Percentiles rank a stretch among this genome's conserved stretches.
Conservation (phyloP, 1,139 yeast genomes). For the Komagataea norvegica region DNA sequence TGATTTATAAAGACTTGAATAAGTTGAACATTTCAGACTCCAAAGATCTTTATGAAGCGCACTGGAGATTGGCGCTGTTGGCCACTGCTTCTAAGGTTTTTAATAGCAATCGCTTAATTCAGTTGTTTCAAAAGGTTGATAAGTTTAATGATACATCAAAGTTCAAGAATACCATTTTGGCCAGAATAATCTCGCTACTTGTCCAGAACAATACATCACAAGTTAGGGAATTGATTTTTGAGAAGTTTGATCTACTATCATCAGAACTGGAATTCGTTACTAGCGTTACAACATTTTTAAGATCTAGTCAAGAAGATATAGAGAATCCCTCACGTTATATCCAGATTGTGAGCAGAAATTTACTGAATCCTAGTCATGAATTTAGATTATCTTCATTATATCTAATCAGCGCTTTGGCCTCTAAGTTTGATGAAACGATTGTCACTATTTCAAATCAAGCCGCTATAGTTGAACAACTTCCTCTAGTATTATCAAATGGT, state of each 20-base stretch:
- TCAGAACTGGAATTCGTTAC: conserved; percentile 15
- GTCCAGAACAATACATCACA: conserved; percentile 1
- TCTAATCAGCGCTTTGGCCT: conserved; percentile 33
- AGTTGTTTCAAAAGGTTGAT: conserved; percentile 14
- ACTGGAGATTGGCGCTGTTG: conserved; percentile 27
- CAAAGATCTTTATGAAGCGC: conserved; percentile 20
- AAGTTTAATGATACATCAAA: conserved; percentile 7
- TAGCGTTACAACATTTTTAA: conserved; percentile 12
- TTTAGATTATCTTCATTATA: conserved; percentile 45
- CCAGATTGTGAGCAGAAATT: conserved; percentile 28
- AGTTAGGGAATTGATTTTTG: conserved; percentile 9
- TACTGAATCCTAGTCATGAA: conserved; percentile 42
- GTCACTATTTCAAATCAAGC: conserved; percentile 40
- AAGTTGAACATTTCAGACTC: conserved; percentile 1
- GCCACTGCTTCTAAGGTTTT: conserved; percentile 15
- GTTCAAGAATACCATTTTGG: conserved; percentile 16
- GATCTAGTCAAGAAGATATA: conserved; percentile 1
- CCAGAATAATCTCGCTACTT: conserved; percentile 17
- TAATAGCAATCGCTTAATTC: conserved; percentile 12
- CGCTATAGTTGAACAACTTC: conserved; percentile 63
- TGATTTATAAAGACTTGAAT: conserved; percentile 7
- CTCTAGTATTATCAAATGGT: conserved; percentile 61
- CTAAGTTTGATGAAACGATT: conserved; percentile 28
- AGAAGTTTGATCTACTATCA: conserved; percentile 12
- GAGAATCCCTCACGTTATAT: conserved; percentile 11